Evolutionary conservation across 768 basidiomycete genomes (phyloP).

Genomic region (Leccinum subtestaceum): DNA sequence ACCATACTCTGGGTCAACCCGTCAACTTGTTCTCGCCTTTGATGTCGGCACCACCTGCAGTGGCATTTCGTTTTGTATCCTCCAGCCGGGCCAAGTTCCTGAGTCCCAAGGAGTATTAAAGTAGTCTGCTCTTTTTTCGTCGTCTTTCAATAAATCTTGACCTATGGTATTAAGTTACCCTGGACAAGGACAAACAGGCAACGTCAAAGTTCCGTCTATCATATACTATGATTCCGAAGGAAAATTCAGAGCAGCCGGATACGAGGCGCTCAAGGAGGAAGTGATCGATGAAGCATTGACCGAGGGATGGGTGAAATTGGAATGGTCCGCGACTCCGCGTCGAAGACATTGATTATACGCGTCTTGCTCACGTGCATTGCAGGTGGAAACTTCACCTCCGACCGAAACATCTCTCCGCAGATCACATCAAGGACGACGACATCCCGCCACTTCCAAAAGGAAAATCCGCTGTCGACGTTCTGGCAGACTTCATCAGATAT

Average conservation of each 20-base stretch:
- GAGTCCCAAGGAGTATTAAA: not conserved
- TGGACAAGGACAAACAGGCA: not conserved
- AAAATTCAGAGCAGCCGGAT: constrained; percentile 5
- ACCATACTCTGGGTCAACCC: constrained; percentile 32
- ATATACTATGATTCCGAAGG: constrained; percentile 44
- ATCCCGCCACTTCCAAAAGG: constrained; percentile 39
- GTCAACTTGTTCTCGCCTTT: constrained; percentile 35
- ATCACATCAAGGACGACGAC: constrained; percentile 10
- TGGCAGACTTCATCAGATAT: constrained; percentile 45
- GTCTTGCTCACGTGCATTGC: not conserved
- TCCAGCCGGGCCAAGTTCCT: not conserved
- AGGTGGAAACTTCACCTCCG: constrained; percentile 40
- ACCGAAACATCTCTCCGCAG: constrained; percentile 27
- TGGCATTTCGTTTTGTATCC: not conserved
- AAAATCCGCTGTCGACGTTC: constrained; percentile 38
- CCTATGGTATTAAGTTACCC: not conserved
- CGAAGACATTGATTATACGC: too few relatives aligned
- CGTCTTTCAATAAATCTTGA: not conserved
- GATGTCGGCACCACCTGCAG: constrained; percentile 17
- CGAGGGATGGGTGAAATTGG: constrained; percentile 42
- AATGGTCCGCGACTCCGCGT: constrained; percentile 35
- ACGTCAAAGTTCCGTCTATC: not conserved
- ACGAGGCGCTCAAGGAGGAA: constrained; percentile 38
- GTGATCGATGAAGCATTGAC: constrained; percentile 35
- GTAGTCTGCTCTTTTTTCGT: not conserved